These are phyloP conservation scores for Hanseniaspora vineae DNA, from an alignment of 805 yeast species.

Conservation along the genomic window DNA sequence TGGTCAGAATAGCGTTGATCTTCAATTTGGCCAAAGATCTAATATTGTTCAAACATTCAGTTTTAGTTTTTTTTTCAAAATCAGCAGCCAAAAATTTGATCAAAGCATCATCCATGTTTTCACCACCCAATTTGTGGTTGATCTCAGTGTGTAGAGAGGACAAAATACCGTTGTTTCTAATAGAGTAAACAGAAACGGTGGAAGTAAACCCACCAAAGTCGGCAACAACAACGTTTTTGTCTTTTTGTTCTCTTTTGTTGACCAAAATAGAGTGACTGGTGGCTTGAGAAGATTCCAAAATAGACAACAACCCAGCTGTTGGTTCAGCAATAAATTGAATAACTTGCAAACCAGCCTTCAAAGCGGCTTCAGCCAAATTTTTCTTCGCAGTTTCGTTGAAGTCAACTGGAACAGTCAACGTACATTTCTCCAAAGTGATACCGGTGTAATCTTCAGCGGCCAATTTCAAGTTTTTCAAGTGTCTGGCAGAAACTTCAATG, in stretches of 20 bases:
- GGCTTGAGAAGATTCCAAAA: slow-evolving; percentile 39
- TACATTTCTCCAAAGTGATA: slow-evolving; percentile 63
- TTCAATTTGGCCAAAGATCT: slow-evolving; percentile 82
- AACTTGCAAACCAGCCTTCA: slow-evolving; percentile 63
- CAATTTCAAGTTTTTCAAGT: slow-evolving; percentile 61
- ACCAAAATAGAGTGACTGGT: slow-evolving; percentile 24
- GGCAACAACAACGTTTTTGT: slow-evolving; percentile 52
- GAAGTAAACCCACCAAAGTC: slow-evolving; percentile 95
- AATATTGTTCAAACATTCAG: slow-evolving; percentile 59
- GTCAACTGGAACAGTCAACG: slow-evolving; percentile 82
- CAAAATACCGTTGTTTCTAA: slow-evolving; percentile 77
- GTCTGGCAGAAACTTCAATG: slow-evolving; percentile 73
- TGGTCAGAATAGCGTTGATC: slow-evolving; percentile 70
- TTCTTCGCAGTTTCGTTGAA: slow-evolving; percentile 62
- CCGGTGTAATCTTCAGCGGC: slow-evolving; percentile 95
- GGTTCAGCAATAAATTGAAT: slow-evolving; percentile 89
- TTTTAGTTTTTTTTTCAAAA: slow-evolving; percentile 78
- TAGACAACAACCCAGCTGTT: slow-evolving; percentile 79
- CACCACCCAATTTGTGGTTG: slow-evolving; percentile 78
- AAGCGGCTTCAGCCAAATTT: slow-evolving; percentile 48
- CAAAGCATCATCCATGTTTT: slow-evolving; percentile 65
- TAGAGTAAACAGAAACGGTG: slow-evolving; percentile 87
- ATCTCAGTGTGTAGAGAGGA: slow-evolving; percentile 81
- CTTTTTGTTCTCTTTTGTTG: slow-evolving; percentile 9
- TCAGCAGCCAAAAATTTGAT: slow-evolving; percentile 82